phyloP scores from a whole-genome alignment of 2,329 filamentous ascomycete species.

The Colletotrichum cereale region DNA sequence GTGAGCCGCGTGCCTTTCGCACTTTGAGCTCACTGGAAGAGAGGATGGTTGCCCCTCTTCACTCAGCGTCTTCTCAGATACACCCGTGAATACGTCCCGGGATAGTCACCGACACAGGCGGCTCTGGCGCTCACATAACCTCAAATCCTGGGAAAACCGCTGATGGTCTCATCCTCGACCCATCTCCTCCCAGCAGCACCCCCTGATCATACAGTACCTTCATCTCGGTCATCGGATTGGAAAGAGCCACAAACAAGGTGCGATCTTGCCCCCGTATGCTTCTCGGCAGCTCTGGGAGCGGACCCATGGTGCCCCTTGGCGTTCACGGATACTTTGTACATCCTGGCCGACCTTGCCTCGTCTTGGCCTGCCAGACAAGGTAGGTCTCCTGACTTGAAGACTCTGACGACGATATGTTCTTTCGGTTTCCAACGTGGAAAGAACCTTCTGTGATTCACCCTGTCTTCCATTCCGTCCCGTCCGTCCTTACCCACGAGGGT shows the following conservation, averaged over 20 bases:
- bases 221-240: conserved; percentile 1
- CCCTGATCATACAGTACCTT: neutral
- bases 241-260: neutral
- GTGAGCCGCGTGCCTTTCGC: neutral
- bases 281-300: conserved; percentile 29
- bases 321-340: conserved; percentile 2
- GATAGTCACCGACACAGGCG: conserved; percentile 10
- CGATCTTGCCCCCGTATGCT: neutral
- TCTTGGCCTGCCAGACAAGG: conserved; percentile 25
- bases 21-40: neutral
- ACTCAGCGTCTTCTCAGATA: conserved; percentile 13
- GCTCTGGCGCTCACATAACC: conserved; percentile 29
- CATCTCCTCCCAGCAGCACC: conserved; percentile 15
- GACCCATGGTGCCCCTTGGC: neutral
- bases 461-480: conserved; percentile 21
- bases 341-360: conserved; percentile 20
- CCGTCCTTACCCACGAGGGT: neutral
- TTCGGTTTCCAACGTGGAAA: neutral
- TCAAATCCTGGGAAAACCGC: neutral
- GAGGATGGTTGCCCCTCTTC: neutral
- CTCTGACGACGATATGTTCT: neutral
- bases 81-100: conserved; percentile 1
- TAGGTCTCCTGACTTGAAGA: conserved; percentile 32
- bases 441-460: conserved; percentile 8
- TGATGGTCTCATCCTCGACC: conserved; percentile 25